A percentile compares a stretch with the other conserved stretches of the same genome.
phyloP scores from a whole-genome alignment of 176 grass and related monocot genomes.

The Eremochloa ophiuroides region DNA sequence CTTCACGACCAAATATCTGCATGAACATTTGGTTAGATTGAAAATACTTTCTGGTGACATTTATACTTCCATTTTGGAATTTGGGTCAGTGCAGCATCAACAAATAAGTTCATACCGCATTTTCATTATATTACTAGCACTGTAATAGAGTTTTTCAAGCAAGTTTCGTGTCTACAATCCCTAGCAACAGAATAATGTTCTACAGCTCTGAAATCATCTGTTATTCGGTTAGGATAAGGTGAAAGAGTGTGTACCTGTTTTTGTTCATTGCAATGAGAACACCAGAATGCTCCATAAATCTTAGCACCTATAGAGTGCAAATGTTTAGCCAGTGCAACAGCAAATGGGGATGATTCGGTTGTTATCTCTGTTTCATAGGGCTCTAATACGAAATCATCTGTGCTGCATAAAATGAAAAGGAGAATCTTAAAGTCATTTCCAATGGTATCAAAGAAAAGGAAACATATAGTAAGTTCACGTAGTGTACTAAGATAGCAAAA shows the following conservation, averaged over 20 bases:
- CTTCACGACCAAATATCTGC: conserved; percentile 93
- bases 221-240: background rate
- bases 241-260: conserved; percentile 59
- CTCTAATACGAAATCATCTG: conserved; percentile 69
- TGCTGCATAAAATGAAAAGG: conserved; percentile 44
- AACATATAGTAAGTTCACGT: background rate
- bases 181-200: background rate
- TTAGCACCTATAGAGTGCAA: conserved; percentile 81
- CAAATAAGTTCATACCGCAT: background rate
- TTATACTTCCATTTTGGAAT: background rate
- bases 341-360: conserved; percentile 64
- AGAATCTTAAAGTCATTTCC: background rate
- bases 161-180: background rate
- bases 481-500: background rate
- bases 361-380: conserved; percentile 80
- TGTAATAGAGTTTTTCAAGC: background rate
- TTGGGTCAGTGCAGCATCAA: background rate
- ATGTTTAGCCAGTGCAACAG: conserved; percentile 85
- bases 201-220: background rate
- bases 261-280: conserved; percentile 96
- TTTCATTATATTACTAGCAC: background rate
- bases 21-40: conserved; percentile 19
- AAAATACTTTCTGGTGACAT: background rate
- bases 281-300: conserved; percentile 99
- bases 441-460: background rate